Percentiles rank a stretch among this genome's conserved stretches.
Evolutionary conservation across 169 alveolate genomes (phyloP).

Genomic region (Theileria sp.): DNA sequence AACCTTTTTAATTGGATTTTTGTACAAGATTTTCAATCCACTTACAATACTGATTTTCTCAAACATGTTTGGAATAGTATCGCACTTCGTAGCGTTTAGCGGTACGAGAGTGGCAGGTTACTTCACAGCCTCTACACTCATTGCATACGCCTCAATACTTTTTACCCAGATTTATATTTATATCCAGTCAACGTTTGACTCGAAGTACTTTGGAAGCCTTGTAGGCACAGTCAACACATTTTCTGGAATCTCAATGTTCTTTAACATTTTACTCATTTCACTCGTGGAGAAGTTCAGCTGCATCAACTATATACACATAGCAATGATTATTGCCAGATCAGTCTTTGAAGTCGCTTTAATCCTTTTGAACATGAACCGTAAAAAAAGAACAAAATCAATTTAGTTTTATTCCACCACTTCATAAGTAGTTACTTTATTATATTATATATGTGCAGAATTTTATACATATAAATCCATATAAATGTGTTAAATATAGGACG

Average conservation of each 20-base stretch:
- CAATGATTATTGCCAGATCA: constrained; percentile 19
- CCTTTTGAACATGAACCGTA: constrained; percentile 4
- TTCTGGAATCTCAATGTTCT: constrained; percentile 47
- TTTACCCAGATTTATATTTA: constrained; percentile 57
- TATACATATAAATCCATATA: too few species aligned
- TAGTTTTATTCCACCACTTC: background rate
- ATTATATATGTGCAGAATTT: background rate
- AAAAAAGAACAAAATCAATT: constrained; percentile 17
- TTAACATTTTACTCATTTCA: constrained; percentile 19
- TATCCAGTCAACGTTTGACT: constrained; percentile 43
- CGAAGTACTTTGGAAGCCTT: constrained; percentile 50
- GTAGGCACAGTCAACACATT: constrained; percentile 57
- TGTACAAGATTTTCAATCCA: constrained; percentile 38
- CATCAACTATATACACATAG: constrained; percentile 15
- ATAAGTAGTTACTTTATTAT: background rate
- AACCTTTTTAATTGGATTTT: constrained; percentile 31
- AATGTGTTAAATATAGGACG: background rate
- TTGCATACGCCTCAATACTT: constrained; percentile 30
- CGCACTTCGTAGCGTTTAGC: constrained; percentile 41
- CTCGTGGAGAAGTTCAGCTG: constrained; percentile 25
- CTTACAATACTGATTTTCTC: constrained; percentile 31
- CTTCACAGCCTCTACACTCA: constrained; percentile 31
- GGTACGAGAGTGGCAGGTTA: constrained; percentile 30
- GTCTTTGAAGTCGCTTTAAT: constrained; percentile 2
- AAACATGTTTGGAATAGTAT: constrained; percentile 35